phyloP scores from a whole-genome alignment of 2,329 filamentous ascomycete genomes.

The Ascochyta rabiei region DNA sequence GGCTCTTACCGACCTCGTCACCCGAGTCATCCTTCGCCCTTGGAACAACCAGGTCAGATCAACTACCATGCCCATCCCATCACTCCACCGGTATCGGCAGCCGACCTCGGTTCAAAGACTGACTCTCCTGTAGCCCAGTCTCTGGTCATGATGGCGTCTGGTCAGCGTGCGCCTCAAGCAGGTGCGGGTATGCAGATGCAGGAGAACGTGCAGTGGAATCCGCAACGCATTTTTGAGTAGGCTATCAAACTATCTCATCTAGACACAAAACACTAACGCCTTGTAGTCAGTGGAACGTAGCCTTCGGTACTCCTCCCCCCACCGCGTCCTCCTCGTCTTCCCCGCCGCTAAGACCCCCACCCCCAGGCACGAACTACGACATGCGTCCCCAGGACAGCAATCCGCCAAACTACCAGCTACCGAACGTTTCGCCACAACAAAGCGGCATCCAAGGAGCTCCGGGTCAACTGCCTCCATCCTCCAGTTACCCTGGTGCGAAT shows the following conservation, averaged over 20 bases:
- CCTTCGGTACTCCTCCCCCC: constrained; percentile 73
- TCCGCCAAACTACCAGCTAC: constrained; percentile 42
- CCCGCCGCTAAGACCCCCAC: constrained; percentile 52
- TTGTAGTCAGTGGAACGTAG: constrained; percentile 88
- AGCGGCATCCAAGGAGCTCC: constrained; percentile 36
- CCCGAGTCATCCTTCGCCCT: constrained; percentile 53
- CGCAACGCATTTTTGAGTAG: constrained; percentile 87
- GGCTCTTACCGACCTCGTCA: constrained; percentile 58
- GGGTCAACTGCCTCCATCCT: constrained; percentile 42
- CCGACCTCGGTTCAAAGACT: constrained; percentile 75
- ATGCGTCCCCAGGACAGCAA: constrained; percentile 44
- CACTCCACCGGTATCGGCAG: constrained; percentile 78
- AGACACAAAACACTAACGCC: constrained; percentile 19
- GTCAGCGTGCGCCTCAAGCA: constrained; percentile 58
- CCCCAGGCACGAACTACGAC: constrained; percentile 49
- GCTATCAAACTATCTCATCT: constrained; percentile 44
- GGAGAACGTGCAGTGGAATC: constrained; percentile 78
- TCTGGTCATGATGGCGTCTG: constrained; percentile 70
- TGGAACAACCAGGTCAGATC: constrained; percentile 63
- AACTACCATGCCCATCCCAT: constrained; percentile 73
- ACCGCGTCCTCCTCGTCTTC: constrained; percentile 52
- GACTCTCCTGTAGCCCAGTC: constrained; percentile 76
- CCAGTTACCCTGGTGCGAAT: constrained; percentile 40
- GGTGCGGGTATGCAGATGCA: constrained; percentile 64
- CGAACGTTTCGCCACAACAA: constrained; percentile 45